Percentiles rank a stretch among this genome's conserved stretches.
These are phyloP conservation scores for Erodium moschatum DNA, from an alignment of 441 rosid species.

Conservation along the genomic window DNA sequence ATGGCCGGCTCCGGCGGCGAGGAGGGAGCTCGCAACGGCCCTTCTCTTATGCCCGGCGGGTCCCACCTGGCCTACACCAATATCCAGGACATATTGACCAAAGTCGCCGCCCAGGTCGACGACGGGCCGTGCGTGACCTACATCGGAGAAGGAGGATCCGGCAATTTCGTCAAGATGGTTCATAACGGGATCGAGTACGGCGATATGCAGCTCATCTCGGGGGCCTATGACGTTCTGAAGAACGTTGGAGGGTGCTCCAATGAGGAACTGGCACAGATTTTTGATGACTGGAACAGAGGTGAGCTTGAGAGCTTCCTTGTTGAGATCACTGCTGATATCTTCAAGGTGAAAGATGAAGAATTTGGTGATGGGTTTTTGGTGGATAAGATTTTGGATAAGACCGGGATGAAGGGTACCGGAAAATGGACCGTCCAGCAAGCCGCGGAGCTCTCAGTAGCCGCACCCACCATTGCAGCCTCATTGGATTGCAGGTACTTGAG, in stretches of 20 bases:
- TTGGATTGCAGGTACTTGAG: constrained; percentile 80
- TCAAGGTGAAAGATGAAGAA: constrained; percentile 60
- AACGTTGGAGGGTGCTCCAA: constrained; percentile 67
- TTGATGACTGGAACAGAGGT: constrained; percentile 67
- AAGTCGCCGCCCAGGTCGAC: constrained; percentile 91
- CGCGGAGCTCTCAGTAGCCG: constrained; percentile 87
- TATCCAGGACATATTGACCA: constrained; percentile 51
- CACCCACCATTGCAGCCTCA: constrained; percentile 88
- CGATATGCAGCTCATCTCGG: constrained; percentile 85
- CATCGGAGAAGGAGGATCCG: constrained; percentile 92
- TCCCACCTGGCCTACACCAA: constrained; percentile 68
- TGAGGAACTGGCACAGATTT: constrained; percentile 58
- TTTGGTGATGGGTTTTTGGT: constrained; percentile 57
- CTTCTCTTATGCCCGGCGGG: constrained; percentile 93
- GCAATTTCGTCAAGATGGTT: constrained; percentile 92
- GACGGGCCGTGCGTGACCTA: constrained; percentile 93
- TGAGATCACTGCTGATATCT: constrained; percentile 76
- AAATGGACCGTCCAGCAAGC: constrained; percentile 98
- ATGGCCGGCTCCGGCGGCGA: constrained; percentile 92
- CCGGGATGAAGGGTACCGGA: constrained; percentile 98
- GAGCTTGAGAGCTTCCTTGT: constrained; percentile 84
- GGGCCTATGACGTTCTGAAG: constrained; percentile 87
- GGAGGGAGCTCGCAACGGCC: constrained; percentile 87
- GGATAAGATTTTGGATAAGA: constrained; percentile 86
- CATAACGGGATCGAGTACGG: constrained; percentile 95